These are phyloP conservation scores for Xerocomus nothofagi DNA, from an alignment of 1,284 basidiomycete genomes.

Conservation along the genomic window DNA sequence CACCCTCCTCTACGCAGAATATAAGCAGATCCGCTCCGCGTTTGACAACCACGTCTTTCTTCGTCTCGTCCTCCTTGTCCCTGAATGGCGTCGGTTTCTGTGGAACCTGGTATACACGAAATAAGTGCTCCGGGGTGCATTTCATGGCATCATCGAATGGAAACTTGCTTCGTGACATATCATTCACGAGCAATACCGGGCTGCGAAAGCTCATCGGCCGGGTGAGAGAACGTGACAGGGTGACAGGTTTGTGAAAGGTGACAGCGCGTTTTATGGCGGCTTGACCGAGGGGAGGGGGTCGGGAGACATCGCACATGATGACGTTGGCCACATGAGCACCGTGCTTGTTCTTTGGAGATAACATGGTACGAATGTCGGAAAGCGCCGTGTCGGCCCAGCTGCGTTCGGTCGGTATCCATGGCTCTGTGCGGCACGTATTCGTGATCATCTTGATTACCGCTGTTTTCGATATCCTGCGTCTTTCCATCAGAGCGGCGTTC, in stretches of 20 bases:
- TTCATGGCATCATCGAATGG: slow-evolving; percentile 24
- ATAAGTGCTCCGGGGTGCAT: slow-evolving; percentile 20
- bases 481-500: slow-evolving; percentile 16
- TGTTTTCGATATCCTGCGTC: slow-evolving; percentile 21
- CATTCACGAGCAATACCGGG: slow-evolving; percentile 14
- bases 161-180: slow-evolving; percentile 9
- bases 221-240: slow-evolving; percentile 4
- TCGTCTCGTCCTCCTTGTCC: slow-evolving; percentile 3
- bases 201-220: slow-evolving; percentile 13
- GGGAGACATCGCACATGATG: slow-evolving; percentile 28
- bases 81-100: not conserved
- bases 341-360: slow-evolving; percentile 15
- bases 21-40: slow-evolving; percentile 28
- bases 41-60: slow-evolving; percentile 14
- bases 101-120: slow-evolving; percentile 23
- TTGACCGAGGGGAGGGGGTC: not conserved
- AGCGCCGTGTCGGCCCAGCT: slow-evolving; percentile 22
- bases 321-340: slow-evolving; percentile 12
- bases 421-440: slow-evolving; percentile 18
- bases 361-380: slow-evolving; percentile 22
- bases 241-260: slow-evolving; percentile 19
- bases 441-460: slow-evolving; percentile 20
- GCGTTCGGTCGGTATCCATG: slow-evolving; percentile 22
- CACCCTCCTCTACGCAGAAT: slow-evolving; percentile 15
- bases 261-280: slow-evolving; percentile 11